Evolutionary conservation across 176 grass and related monocot genomes (phyloP).

Genomic region (Oryza longistaminata): DNA sequence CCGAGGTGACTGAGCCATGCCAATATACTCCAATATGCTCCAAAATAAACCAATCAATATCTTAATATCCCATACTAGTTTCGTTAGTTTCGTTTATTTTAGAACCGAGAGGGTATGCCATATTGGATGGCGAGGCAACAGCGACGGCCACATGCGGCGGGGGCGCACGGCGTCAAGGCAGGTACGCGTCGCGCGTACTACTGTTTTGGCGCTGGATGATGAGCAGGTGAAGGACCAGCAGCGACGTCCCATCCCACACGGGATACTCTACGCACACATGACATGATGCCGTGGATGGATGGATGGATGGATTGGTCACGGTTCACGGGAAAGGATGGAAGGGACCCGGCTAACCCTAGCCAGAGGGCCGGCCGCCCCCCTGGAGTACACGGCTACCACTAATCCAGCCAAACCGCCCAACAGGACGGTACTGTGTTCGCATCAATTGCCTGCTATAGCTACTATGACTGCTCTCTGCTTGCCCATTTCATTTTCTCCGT

Average conservation of each 20-base stretch:
- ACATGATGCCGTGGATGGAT: too few species aligned
- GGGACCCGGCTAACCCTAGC: neutral
- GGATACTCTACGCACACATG: constrained; percentile 13
- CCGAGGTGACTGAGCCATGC: too few species aligned
- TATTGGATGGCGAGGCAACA: neutral
- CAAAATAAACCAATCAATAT: too few species aligned
- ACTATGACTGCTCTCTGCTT: too few species aligned
- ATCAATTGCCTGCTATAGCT: neutral
- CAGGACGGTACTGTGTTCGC: neutral
- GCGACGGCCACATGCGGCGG: neutral
- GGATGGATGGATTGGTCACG: neutral
- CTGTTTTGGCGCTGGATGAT: neutral
- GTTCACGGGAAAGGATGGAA: neutral
- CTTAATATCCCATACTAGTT: too few species aligned
- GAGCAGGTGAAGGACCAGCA: constrained; percentile 3
- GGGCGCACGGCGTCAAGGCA: neutral
- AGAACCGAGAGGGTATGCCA: too few species aligned
- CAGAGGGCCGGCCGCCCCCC: too few species aligned
- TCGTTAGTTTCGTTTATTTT: too few species aligned
- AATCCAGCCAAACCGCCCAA: neutral
- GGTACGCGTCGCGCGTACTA: neutral
- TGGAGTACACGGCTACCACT: neutral
- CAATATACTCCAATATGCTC: too few species aligned
- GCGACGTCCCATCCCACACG: constrained; percentile 23
- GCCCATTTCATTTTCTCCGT: too few species aligned